phyloP scores from a whole-genome alignment of 352 stramenopile genomes.

The Pythium chondricola region DNA sequence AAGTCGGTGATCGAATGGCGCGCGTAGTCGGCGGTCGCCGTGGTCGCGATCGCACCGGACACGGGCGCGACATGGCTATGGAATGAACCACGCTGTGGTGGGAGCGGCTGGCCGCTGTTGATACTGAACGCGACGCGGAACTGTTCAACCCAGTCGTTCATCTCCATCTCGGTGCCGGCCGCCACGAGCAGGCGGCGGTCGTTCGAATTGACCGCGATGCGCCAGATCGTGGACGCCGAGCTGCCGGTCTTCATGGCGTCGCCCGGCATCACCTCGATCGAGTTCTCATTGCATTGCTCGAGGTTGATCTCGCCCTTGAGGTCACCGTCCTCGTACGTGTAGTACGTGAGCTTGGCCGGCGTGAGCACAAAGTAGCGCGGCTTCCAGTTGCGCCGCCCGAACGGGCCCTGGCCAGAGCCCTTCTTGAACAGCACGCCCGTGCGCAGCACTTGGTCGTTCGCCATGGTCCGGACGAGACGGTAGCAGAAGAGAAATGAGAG shows the following conservation, averaged over 20 bases:
- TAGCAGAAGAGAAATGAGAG: too few relatives aligned
- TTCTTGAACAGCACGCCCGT: conserved; percentile 47
- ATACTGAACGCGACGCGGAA: conserved; percentile 26
- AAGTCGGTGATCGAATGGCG: conserved; percentile 56
- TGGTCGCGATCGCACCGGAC: conserved; percentile 3
- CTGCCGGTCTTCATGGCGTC: conserved; percentile 39
- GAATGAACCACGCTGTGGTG: conserved; percentile 10
- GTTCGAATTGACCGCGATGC: conserved; percentile 31
- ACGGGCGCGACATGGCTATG: not conserved
- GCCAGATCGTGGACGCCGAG: conserved; percentile 43
- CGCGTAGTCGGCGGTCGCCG: conserved; percentile 1
- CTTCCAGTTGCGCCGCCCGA: conserved; percentile 48
- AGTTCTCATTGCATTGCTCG: conserved; percentile 17
- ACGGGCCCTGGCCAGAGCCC: conserved; percentile 31
- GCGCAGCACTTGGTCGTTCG: conserved; percentile 18
- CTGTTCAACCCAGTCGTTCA: conserved; percentile 42
- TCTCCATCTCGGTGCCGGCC: conserved; percentile 31
- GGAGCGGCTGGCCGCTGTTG: conserved; percentile 17
- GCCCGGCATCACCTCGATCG: conserved; percentile 37
- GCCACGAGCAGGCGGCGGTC: conserved; percentile 30
- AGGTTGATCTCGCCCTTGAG: conserved; percentile 32
- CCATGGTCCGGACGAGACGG: too few relatives aligned
- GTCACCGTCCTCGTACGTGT: conserved; percentile 25
- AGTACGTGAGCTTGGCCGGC: conserved; percentile 25
- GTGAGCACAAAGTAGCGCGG: conserved; percentile 46